Evolutionary conservation across 1,284 basidiomycete genomes (phyloP).

Genomic region (Agaricales sp.): DNA sequence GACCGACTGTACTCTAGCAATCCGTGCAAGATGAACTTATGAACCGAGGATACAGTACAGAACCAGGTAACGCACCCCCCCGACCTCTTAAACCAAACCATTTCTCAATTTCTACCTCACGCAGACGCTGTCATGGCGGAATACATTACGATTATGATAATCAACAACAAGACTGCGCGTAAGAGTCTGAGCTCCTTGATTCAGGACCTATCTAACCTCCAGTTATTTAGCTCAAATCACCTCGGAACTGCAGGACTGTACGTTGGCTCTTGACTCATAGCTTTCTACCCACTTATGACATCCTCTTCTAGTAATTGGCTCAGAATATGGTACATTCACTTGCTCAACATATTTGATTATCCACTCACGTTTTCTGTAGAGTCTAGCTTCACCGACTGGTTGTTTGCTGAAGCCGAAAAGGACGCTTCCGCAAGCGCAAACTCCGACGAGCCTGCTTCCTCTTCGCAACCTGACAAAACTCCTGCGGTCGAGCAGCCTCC

Average conservation of each 20-base stretch:
- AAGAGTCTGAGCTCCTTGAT: slow-evolving; percentile 16
- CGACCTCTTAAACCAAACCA: slow-evolving; percentile 1
- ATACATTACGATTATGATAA: slow-evolving; percentile 87
- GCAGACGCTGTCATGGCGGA: slow-evolving; percentile 84
- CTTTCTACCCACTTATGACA: slow-evolving; percentile 12
- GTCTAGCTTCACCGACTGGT: slow-evolving; percentile 72
- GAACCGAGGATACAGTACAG: slow-evolving; percentile 63
- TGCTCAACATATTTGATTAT: slow-evolving; percentile 2
- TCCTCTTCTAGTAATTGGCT: slow-evolving; percentile 51
- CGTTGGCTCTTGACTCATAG: slow-evolving; percentile 21
- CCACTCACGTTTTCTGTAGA: slow-evolving; percentile 32
- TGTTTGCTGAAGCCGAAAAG: slow-evolving; percentile 70
- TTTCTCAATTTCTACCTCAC: background rate
- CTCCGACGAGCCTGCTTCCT: slow-evolving; percentile 25
- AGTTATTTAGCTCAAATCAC: slow-evolving; percentile 62
- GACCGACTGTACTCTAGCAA: slow-evolving; percentile 33
- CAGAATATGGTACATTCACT: slow-evolving; percentile 53
- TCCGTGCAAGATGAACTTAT: slow-evolving; percentile 77
- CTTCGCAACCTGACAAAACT: slow-evolving; percentile 22
- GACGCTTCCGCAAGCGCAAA: slow-evolving; percentile 33
- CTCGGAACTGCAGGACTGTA: slow-evolving; percentile 71
- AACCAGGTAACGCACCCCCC: slow-evolving; percentile 48
- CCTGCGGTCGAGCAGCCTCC: slow-evolving; percentile 20
- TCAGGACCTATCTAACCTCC: slow-evolving; percentile 7
- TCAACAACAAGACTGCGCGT: slow-evolving; percentile 81